A percentile compares a stretch with the other conserved stretches of the same genome.
Conservation (phyloP, 768 basidiomycete genomes). For the Amanita molliuscula region DNA sequence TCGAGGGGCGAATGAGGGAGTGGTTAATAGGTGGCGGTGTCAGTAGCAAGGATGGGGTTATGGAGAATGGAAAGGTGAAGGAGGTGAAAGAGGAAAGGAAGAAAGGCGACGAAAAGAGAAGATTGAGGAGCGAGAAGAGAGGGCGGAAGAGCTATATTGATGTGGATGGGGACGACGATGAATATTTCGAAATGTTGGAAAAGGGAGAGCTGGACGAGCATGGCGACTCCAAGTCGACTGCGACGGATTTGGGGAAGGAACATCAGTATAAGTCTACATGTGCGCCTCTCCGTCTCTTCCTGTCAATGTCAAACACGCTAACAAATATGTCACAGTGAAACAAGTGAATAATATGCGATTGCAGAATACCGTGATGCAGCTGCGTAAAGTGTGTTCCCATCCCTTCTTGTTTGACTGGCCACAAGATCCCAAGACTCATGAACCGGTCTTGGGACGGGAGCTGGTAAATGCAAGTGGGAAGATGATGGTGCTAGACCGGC, state of each 20-base stretch:
- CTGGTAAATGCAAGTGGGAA: constrained; percentile 86
- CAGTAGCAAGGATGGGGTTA: constrained; percentile 5
- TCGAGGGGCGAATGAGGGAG: constrained; percentile 59
- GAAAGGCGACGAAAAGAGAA: constrained; percentile 15
- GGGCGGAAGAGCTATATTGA: constrained; percentile 35
- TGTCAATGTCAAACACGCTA: not conserved
- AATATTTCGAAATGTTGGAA: constrained; percentile 56
- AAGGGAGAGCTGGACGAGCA: constrained; percentile 30
- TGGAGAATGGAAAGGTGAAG: constrained; percentile 8
- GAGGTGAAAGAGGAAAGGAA: constrained; percentile 9
- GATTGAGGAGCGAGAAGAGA: constrained; percentile 19
- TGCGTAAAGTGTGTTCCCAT: constrained; percentile 93
- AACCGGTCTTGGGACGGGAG: constrained; percentile 63
- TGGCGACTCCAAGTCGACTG: constrained; percentile 10
- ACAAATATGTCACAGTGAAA: constrained; percentile 39
- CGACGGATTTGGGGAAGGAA: constrained; percentile 20
- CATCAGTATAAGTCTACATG: constrained; percentile 45
- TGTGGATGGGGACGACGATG: constrained; percentile 52
- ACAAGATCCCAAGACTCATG: constrained; percentile 45
- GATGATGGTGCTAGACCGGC: constrained; percentile 91
- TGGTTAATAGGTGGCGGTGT: constrained; percentile 38
- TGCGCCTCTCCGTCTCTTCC: constrained; percentile 18
- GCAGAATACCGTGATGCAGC: constrained; percentile 94
- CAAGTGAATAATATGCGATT: constrained; percentile 88
- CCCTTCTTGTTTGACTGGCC: constrained; percentile 89